Conservation (phyloP, 345 rosid genomes). For the Aethionema arabicum region DNA sequence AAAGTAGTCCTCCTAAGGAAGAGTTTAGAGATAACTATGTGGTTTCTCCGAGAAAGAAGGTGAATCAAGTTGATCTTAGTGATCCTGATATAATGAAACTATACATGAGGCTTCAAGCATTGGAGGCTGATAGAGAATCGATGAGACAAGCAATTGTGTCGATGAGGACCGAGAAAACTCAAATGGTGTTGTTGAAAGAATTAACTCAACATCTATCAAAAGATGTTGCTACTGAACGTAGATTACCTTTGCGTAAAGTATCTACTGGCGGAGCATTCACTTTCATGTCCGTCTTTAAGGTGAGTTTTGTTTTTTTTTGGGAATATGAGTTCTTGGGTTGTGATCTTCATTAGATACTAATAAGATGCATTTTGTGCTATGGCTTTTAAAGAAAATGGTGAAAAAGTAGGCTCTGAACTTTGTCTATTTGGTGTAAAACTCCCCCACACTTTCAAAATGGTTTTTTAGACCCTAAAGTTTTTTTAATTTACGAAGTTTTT, state of each 20-base stretch:
- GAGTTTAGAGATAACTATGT: constrained; percentile 37
- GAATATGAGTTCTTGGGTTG: neutral
- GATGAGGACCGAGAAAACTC: constrained; percentile 94
- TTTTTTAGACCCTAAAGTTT: no score
- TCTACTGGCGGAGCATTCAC: constrained; percentile 45
- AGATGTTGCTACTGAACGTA: constrained; percentile 60
- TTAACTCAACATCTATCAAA: constrained; percentile 87
- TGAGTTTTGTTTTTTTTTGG: constrained; percentile 28
- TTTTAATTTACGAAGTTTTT: no score
- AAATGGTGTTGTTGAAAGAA: constrained; percentile 81
- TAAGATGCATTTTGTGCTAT: constrained; percentile 11
- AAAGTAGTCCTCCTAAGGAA: constrained; percentile 37
- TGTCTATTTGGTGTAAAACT: no score
- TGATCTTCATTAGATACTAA: constrained; percentile 3
- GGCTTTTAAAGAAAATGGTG: no score
- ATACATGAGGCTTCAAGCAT: constrained; percentile 84
- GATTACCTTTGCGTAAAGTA: constrained; percentile 47
- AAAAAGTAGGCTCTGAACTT: no score
- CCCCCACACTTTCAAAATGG: no score
- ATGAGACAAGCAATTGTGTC: constrained; percentile 90
- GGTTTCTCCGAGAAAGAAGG: constrained; percentile 44
- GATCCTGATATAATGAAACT: constrained; percentile 87
- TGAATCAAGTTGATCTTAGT: constrained; percentile 47
- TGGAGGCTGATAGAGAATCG: constrained; percentile 99
- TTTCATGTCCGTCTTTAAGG: constrained; percentile 73